Evolutionary conservation across 306 rosid genomes (phyloP), one percentile per base, ranked within the genome.

Genomic region (Senna tora): DNA sequence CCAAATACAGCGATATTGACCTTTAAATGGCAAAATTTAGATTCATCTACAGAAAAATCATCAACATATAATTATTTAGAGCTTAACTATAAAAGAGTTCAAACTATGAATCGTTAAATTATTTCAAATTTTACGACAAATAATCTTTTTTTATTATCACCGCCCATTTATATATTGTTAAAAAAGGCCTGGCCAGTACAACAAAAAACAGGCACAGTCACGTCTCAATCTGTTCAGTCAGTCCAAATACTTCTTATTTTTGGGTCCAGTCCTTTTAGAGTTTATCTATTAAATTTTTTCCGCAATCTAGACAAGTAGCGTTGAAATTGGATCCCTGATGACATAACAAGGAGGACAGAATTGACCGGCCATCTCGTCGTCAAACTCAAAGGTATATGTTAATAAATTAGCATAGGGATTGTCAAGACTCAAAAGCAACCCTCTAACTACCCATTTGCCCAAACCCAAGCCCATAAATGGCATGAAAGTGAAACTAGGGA

Each of bases 321-420:
- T 55, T 13, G 62, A 51, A 76, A 42, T 72, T 11, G 56, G 73
- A 77, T 71, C 71, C 71, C 6, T 36, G 39, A 36, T 36, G 39
- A 65, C 69, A 73, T 15, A 65, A 19, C 59, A 56, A 71, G 7
- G 14, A 72, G 12, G 10, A 55, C 60, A 7, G 61, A 46, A 75
- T 63, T 78, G 83, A 79, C 81, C 77, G 65, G 72, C 50, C 39
- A 75, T 64, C 82, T 72, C 45, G 39, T n/a, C 20, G 74, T 55
- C 42, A 7, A 19, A 47, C 20, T 15, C 20, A 5, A 45, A n/a
- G 14, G 1, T 4, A 1, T 3, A 7, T 0, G 53, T 21, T 69
- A 79, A 36, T 52, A 6, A 9, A 47, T 16, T 2, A 19, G 36
- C 58, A 71, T 66, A 38, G 82, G 70, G 13, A 74, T 69, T 10